A percentile compares a stretch with the other conserved stretches of the same genome.
Evolutionary conservation across 2,329 filamentous ascomycete species (phyloP).

Genomic region (Fusarium stilboides): DNA sequence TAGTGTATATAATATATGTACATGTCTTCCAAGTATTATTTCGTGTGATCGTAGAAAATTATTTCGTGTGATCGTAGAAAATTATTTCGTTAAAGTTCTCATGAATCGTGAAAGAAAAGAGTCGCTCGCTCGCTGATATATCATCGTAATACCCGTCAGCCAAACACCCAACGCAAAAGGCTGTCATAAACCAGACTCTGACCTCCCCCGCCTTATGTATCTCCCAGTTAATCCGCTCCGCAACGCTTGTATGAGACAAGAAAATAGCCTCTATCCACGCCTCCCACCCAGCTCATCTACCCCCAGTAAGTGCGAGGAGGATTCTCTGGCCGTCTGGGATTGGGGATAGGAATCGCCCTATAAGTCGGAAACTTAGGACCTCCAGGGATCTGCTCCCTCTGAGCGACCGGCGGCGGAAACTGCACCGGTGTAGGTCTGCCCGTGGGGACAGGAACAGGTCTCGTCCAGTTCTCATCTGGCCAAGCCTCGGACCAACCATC

Average conservation of each 20-base stretch:
- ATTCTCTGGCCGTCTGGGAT: constrained; percentile 46
- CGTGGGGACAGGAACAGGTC: constrained; percentile 24
- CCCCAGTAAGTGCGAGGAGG: constrained; percentile 19
- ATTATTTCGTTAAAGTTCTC: neutral
- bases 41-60: neutral
- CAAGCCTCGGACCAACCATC: constrained; percentile 32
- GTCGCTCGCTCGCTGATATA: constrained; percentile 14
- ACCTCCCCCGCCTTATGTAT: neutral
- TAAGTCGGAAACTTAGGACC: constrained; percentile 55
- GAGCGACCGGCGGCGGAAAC: constrained; percentile 37
- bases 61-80: neutral
- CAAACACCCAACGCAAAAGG: neutral
- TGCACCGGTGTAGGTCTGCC: constrained; percentile 26
- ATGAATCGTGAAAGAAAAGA: constrained; percentile 12
- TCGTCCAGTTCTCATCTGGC: constrained; percentile 20
- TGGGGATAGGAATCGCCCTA: constrained; percentile 53
- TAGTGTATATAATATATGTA: constrained; percentile 22
- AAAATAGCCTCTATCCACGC: neutral
- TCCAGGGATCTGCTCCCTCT: constrained; percentile 52
- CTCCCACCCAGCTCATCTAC: neutral
- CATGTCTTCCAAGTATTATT: neutral
- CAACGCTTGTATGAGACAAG: neutral
- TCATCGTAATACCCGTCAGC: neutral
- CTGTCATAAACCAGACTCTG: neutral
- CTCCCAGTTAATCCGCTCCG: neutral